These are phyloP conservation scores for Uronychia setigera DNA, from an alignment of 73 alveolate species.

Conservation along the genomic window DNA sequence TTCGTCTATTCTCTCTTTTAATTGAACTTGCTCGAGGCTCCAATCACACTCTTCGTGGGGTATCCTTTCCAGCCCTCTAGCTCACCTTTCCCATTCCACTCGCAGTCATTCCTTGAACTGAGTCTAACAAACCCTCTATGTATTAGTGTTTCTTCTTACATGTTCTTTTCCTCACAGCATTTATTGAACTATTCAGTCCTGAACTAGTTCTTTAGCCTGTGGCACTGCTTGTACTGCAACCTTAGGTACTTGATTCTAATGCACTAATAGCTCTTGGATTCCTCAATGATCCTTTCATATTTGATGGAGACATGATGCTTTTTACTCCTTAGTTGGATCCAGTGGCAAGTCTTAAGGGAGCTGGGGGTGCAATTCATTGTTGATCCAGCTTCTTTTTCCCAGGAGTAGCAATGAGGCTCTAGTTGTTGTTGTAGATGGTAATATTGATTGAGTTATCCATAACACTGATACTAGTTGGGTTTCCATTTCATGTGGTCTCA, in stretches of 20 bases:
- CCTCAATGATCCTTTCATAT: not conserved
- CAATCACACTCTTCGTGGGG: slow-evolving; percentile 3
- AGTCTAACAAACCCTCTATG: not conserved
- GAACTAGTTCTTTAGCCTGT: not conserved
- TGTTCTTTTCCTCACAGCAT: not conserved
- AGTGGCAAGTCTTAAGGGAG: not conserved
- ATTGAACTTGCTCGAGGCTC: not conserved
- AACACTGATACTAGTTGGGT: not conserved
- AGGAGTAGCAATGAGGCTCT: not conserved
- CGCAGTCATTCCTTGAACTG: not conserved
- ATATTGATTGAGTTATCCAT: slow-evolving; percentile 18
- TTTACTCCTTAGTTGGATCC: not conserved
- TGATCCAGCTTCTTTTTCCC: not conserved
- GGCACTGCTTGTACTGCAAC: no score
- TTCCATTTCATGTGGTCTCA: not conserved
- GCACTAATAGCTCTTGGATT: not conserved
- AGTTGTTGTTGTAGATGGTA: slow-evolving; percentile 7
- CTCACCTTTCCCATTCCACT: not conserved
- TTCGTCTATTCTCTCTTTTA: not conserved
- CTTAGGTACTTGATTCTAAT: not conserved
- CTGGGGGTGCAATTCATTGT: not conserved
- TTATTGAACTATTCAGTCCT: not conserved
- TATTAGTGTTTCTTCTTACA: no score
- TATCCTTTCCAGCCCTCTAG: not conserved
- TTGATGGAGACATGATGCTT: not conserved